Evolutionary conservation across 2,329 filamentous ascomycete species (phyloP).

Genomic region (Beauveria australis): DNA sequence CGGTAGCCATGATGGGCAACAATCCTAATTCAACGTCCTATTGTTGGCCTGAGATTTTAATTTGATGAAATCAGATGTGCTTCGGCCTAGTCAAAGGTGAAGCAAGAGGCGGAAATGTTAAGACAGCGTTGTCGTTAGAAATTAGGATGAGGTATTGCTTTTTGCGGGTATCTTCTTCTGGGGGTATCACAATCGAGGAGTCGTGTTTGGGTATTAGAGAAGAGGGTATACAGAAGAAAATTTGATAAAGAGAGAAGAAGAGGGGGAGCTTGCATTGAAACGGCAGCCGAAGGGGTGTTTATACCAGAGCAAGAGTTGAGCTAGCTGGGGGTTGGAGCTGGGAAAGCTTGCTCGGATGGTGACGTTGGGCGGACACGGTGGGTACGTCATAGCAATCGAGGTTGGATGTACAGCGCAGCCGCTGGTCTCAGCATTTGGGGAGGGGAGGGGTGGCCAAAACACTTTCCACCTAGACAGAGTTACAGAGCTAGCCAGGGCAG

Average conservation of each 20-base stretch:
- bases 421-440: neutral
- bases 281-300: constrained; percentile 11
- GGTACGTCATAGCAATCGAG: constrained; percentile 12
- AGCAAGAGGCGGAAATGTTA: neutral
- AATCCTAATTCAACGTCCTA: neutral
- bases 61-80: neutral
- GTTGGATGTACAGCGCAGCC: neutral
- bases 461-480: neutral
- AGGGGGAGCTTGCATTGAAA: neutral
- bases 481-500: neutral
- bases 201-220: constrained; percentile 9
- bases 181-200: constrained; percentile 9
- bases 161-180: neutral
- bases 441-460: neutral
- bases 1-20: constrained; percentile 16
- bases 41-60: neutral
- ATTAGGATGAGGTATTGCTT: neutral
- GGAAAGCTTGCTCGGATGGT: constrained; percentile 9
- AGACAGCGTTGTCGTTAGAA: constrained; percentile 1
- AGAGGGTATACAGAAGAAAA: constrained; percentile 8
- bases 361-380: constrained; percentile 9
- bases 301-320: constrained; percentile 3
- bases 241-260: neutral
- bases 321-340: constrained; percentile 4
- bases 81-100: constrained; percentile 7